These are phyloP conservation scores for Phaffia tasmanica DNA, from an alignment of 768 basidiomycete species.

Conservation along the genomic window DNA sequence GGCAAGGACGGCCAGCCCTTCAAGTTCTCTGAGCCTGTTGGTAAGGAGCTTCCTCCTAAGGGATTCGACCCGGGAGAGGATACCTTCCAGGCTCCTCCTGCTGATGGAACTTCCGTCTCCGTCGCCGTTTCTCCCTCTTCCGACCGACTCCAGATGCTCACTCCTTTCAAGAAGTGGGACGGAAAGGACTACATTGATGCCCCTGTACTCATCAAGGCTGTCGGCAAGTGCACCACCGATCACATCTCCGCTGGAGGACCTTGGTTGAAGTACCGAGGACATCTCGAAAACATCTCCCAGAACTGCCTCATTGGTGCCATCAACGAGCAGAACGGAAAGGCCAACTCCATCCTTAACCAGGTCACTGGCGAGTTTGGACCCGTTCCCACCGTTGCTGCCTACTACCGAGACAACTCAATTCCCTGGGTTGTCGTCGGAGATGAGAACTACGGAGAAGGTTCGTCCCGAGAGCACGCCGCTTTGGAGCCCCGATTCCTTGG, in stretches of 20 bases:
- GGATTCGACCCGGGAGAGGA: slow-evolving; percentile 95
- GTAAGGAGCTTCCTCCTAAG: slow-evolving; percentile 82
- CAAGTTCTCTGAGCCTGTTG: slow-evolving; percentile 87
- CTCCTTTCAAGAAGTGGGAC: slow-evolving; percentile 85
- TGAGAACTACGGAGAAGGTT: slow-evolving; percentile 86
- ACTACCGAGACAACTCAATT: slow-evolving; percentile 78
- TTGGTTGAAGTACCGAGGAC: slow-evolving; percentile 31
- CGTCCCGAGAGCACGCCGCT: slow-evolving; percentile 94
- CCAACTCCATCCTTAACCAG: slow-evolving; percentile 86
- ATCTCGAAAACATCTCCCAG: slow-evolving; percentile 40
- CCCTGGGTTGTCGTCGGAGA: slow-evolving; percentile 94
- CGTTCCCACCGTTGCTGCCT: slow-evolving; percentile 73
- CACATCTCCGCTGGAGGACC: slow-evolving; percentile 32
- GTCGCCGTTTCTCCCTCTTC: slow-evolving; percentile 77
- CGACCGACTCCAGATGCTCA: slow-evolving; percentile 79
- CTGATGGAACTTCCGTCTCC: slow-evolving; percentile 64
- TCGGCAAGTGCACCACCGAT: slow-evolving; percentile 78
- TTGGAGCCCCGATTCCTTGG: slow-evolving; percentile 92
- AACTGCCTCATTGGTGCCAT: slow-evolving; percentile 97
- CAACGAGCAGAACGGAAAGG: slow-evolving; percentile 87
- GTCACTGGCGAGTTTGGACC: slow-evolving; percentile 70
- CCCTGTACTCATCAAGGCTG: slow-evolving; percentile 93
- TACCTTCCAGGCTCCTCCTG: slow-evolving; percentile 91
- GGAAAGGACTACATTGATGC: slow-evolving; percentile 80
- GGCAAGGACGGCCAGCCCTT: slow-evolving; percentile 90